These are phyloP conservation scores for Cicer pinnatifidum DNA, from an alignment of 306 rosid species.

Conservation along the genomic window DNA sequence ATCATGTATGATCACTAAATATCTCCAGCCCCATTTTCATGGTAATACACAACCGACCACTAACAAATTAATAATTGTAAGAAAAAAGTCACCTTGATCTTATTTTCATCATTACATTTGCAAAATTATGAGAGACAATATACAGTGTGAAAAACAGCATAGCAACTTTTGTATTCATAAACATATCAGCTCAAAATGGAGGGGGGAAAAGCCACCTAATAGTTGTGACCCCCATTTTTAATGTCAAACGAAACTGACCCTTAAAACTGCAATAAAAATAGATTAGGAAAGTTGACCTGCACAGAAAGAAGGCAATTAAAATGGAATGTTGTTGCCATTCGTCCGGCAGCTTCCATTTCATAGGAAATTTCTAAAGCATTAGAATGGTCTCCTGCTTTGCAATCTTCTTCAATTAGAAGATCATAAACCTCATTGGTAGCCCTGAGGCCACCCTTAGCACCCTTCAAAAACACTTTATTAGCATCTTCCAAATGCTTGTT, in stretches of 20 bases:
- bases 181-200: background rate
- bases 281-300: slow-evolving; percentile 65
- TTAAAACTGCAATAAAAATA: slow-evolving; percentile 10
- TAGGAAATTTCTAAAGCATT: slow-evolving; percentile 84
- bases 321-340: slow-evolving; percentile 96
- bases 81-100: background rate
- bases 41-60: background rate
- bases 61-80: background rate
- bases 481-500: slow-evolving; percentile 77
- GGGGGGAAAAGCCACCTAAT: background rate
- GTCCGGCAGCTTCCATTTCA: slow-evolving; percentile 97
- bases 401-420: slow-evolving; percentile 74
- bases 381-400: slow-evolving; percentile 84
- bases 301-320: slow-evolving; percentile 89
- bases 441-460: slow-evolving; percentile 78
- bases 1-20: background rate
- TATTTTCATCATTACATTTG: slow-evolving; percentile 17
- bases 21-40: background rate
- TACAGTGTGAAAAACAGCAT: background rate
- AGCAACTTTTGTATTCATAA: background rate
- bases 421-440: slow-evolving; percentile 87
- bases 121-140: background rate
- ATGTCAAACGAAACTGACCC: background rate
- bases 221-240: slow-evolving; percentile 22
- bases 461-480: slow-evolving; percentile 79